Base-by-base conservation (phyloP, 148 eudicot species). In the Fagopyrum esculentum region DNA sequence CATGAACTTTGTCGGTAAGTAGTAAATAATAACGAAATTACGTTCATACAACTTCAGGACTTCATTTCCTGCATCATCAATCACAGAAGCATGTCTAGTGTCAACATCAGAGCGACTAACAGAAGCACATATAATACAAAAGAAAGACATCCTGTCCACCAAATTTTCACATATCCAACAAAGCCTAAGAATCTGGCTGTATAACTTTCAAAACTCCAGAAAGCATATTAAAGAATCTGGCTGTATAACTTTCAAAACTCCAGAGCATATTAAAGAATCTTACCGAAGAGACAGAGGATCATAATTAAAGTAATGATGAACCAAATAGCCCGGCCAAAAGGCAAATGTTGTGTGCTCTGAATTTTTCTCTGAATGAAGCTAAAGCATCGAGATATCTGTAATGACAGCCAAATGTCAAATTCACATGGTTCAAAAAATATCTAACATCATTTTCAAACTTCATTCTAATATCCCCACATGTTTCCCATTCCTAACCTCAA, bases 231-330 rank as follows among this genome's bases (percentile, higher is more conserved):
- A 9, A 52, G 5, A 16, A 52, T 52, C 17, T 85, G 26, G 26
- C 12, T 6, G 52, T 49, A 49, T 12, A 49, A 7, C 12, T 49
- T 49, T 49, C 12, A 49, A 9, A 49, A 12, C 50, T 49, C 11
- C 52, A 49, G 12, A 49, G 6, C 52, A 49, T 49, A 49, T 2
- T 49, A 49, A 9, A 52, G 5, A 16, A 52, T 52, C 17, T 85
- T 83, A 93, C 98, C 98, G 61, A 90, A 77, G 55, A 93, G 80
- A 68, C 90, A 80, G 66, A 86, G 55, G 48, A 92, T 79, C 63
- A 90, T 81, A 85, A 88, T 83, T 74, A 93, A 83, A 64, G 80
- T 81, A 81, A 93, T 83, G 69, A 80, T 76, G 66, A 86, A 82
- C 51, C 81, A 88, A 48, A 89, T 66, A 55, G 91, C 84, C 57